phyloP scores from a whole-genome alignment of 352 stramenopile species.

The Pythium periplocum region DNA sequence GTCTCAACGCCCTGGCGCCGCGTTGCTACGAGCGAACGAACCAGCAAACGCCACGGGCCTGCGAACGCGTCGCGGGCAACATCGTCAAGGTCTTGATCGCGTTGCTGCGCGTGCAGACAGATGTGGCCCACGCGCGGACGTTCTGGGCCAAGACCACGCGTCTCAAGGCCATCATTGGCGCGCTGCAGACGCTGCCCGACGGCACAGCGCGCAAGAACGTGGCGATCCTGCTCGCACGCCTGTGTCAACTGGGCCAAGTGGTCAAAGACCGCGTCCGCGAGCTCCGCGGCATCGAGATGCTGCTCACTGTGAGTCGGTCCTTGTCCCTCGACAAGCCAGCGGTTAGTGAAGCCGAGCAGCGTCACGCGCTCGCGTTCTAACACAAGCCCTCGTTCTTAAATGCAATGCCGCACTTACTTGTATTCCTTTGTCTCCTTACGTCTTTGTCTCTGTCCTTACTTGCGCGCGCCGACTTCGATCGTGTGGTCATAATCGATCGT shows the following conservation, averaged over 20 bases:
- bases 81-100: slow-evolving; percentile 63
- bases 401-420: no score
- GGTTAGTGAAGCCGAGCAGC: background rate
- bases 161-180: slow-evolving; percentile 32
- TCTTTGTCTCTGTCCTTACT: slow-evolving; percentile 3
- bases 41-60: slow-evolving; percentile 8
- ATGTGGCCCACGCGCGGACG: slow-evolving; percentile 3
- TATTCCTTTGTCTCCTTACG: no score
- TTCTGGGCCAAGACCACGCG: slow-evolving; percentile 24
- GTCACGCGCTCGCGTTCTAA: slow-evolving; percentile 13
- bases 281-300: slow-evolving; percentile 76
- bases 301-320: slow-evolving; percentile 59
- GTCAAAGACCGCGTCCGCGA: slow-evolving; percentile 54
- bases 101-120: slow-evolving; percentile 22
- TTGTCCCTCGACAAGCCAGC: slow-evolving; percentile 3
- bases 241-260: slow-evolving; percentile 38
- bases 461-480: slow-evolving; percentile 90
- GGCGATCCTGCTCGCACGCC: slow-evolving; percentile 63
- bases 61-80: slow-evolving; percentile 59
- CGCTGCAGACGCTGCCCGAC: slow-evolving; percentile 39
- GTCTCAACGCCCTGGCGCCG: slow-evolving; percentile 22
- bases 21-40: slow-evolving; percentile 12
- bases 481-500: slow-evolving; percentile 99
- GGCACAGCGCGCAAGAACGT: slow-evolving; percentile 70
- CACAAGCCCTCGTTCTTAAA: no score